Evolutionary conservation across 1,284 basidiomycete genomes (phyloP), one percentile per base, ranked within the genome.

Genomic region (Coriolopsis trogii): DNA sequence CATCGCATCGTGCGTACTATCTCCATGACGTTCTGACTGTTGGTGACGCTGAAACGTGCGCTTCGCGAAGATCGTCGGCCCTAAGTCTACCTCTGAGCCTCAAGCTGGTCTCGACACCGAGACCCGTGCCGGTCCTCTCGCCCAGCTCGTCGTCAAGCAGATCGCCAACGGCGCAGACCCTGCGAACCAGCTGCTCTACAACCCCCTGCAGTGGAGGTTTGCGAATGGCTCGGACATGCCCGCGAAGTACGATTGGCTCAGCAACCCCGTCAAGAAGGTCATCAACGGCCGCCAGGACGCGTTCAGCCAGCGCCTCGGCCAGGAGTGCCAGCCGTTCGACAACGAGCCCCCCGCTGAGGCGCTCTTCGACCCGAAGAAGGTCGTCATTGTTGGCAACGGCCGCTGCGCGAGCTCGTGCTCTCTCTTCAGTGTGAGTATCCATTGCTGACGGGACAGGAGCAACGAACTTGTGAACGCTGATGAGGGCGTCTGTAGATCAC

Each of bases 381-480:
- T 82, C 12, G 77, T 73, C 13, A 80, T 85, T 46, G 72, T 84
- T 6, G 78, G 73, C n/a, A 84, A 85, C 58, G 81, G 80, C 53
- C 67, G 71, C 48, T 73, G 72, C 51, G 70, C 70, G 25, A 82
- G 80, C 60, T 84, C 82, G n/a, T 84, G 83, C 65, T 77, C 81
- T 4, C 64, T 84, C 30, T 84, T 83, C 67, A 79, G 77, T 51
- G 81, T 82, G 59, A 44, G 70, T 69, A 10, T 38, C 37, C 24
- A 24, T 34, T 26, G 44, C 23, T 46, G 47, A 3, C 15, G 18
- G 31, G 31, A 13, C 7, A 9, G 31, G 15, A 18, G 33, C 10
- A 18, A 12, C 15, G 42, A 45, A 37, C 30, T 20, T 38, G 16
- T 36, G 23, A 15, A n/a, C 31, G 16, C 26, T 52, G 26, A 49